Percentiles rank a stretch among this genome's conserved stretches.
These are phyloP conservation scores for Inonotus hispidus DNA, from an alignment of 1,284 basidiomycete genomes.

Conservation along the genomic window DNA sequence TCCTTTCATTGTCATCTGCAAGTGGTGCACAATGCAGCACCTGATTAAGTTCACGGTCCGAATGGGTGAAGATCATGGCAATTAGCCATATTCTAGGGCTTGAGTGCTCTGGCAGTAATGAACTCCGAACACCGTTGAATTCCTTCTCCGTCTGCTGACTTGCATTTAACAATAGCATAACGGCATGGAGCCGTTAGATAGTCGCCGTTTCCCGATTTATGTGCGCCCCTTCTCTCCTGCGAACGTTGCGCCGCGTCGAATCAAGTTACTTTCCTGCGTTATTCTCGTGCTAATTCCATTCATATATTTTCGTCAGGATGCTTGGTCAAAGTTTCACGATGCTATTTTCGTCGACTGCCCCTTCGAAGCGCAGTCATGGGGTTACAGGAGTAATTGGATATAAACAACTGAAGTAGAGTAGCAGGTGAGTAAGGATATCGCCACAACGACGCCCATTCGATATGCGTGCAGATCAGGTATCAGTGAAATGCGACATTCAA, in stretches of 20 bases:
- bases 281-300: background rate
- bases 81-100: background rate
- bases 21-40: too few species aligned
- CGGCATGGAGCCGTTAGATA: background rate
- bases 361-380: background rate
- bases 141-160: background rate
- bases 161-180: background rate
- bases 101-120: background rate
- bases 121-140: background rate
- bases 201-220: background rate
- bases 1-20: background rate
- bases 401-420: background rate
- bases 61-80: too few species aligned
- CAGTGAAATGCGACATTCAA: background rate
- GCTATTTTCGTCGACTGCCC: background rate
- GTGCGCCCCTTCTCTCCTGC: background rate
- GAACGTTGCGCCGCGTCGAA: background rate
- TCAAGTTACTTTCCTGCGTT: background rate
- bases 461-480: background rate
- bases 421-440: background rate
- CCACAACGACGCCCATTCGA: background rate
- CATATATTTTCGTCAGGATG: background rate
- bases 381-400: background rate
- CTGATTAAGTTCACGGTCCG: too few species aligned
- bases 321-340: background rate